Evolutionary conservation across 805 yeast species (phyloP), one percentile per base, ranked within the genome.

Genomic region (Wickerhamomyces bovis): DNA sequence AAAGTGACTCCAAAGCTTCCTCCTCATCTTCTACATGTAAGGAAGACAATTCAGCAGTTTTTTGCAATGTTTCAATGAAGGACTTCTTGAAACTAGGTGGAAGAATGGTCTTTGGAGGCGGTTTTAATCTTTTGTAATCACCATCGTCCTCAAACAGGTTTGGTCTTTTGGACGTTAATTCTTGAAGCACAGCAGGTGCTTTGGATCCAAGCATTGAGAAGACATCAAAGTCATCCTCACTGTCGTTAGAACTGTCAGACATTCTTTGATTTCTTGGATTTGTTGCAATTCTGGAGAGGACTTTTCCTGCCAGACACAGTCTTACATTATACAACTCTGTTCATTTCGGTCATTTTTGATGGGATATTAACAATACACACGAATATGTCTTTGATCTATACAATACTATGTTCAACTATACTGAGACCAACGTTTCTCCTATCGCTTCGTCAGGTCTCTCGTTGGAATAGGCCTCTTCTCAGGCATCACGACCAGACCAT

Each of bases 401-500:
- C 25, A 23, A 23, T 6, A 23, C 25, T 23, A 23, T 23, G 9
- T 23, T n/a, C n/a, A n/a, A n/a, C n/a, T n/a, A n/a, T n/a, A n/a
- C n/a, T n/a, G n/a, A n/a, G 12, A 8, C 12, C 8, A 25, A 10
- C 13, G 26, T 25, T 9, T 13, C 28, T 23, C 12, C 28, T 25
- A 28, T 11, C 13, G n/a, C n/a, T 13, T 25, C 9, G 52, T 42
- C 25, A 44, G 38, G 18, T 49, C 44, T 28, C 42, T 35, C 6
- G 46, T 42, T 25, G 46, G 48, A 20, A 58, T 52, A 11, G 76
- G 77, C 43, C 77, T 63, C 39, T 61, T 52, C 43, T 66, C 66
- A 10, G 83, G 83, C 6, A 76, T 55, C 4, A 46, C 52, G 38
- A 77, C 51, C 20, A 64, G 26, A 0, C 87, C 86, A 44, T 66